Percentiles rank a stretch among this genome's conserved stretches.
These are phyloP conservation scores for Berberis thunbergii DNA, from an alignment of 164 flowering plant species.

Conservation along the genomic window DNA sequence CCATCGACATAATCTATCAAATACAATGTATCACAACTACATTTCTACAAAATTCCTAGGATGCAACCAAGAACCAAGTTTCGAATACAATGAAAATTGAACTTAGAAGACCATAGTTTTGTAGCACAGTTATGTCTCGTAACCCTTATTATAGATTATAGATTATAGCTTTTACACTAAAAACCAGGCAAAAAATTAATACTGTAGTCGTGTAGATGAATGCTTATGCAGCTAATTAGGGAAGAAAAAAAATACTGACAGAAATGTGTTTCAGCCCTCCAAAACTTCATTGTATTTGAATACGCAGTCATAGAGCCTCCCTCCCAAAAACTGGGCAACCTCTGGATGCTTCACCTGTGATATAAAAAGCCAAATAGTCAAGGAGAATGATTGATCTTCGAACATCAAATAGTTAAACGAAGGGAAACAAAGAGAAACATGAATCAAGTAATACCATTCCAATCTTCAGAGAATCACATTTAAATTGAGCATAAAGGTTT, in stretches of 20 bases:
- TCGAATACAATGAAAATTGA: no score
- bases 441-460: constrained; percentile 59
- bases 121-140: no score
- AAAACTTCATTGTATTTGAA: constrained; percentile 75
- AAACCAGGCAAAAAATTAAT: background rate
- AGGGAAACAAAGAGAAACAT: no score
- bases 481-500: constrained; percentile 88
- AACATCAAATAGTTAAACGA: no score
- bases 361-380: background rate
- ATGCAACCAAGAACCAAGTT: no score
- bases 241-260: background rate
- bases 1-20: no score
- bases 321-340: constrained; percentile 97
- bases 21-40: no score
- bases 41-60: no score
- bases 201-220: background rate
- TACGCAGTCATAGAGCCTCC: constrained; percentile 93
- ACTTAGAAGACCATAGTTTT: no score
- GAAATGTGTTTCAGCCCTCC: constrained; percentile 14
- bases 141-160: no score
- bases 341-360: constrained; percentile 92
- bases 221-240: constrained; percentile 8
- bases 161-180: background rate
- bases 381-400: background rate
- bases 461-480: constrained; percentile 91